Evolutionary conservation across 768 basidiomycete genomes (phyloP), one percentile per base, ranked within the genome.

Genomic region (Polyporus arcularius): DNA sequence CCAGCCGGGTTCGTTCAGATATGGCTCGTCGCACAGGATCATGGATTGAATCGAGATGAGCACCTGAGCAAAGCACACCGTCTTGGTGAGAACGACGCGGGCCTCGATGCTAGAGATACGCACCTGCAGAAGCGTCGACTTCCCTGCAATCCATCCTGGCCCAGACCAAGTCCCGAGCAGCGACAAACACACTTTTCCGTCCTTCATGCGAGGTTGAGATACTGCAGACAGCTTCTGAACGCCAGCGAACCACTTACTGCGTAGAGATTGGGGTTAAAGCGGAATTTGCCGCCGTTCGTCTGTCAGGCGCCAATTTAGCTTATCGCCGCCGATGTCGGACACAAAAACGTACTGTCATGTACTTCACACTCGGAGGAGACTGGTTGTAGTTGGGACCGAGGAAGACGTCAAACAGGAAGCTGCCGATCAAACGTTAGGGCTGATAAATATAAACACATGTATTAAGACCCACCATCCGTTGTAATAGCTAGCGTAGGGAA

Each of bases 41-140:
- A 98, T 94, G 15, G 92, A 94, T 77, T 97, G 96, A 35, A 98
- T 96, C 15, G 94, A 96, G 41, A 97, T 91, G 43, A 98, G 80
- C 40, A 96, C 87, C 82, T 85, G 38, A 21, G 38, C 8, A 28
- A 30, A 31, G 26, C 4, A 35, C 35, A 35, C 35, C 35, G 14
- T 49, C 28, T 48, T 3, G 2, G 46, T 15, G 6, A 48, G 4
- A 53, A 53, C 28, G 53, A 35, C 5, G 18, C 9, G 26, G 28
- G 41, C 11, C 9, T 16, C 12, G 18, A 30, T 10, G 21, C 18
- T n/a, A 16, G 8, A 1, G 14, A n/a, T 35, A 69, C 79, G 45
- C 50, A 85, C 92, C 78, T 96, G 95, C 4, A 96, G 80, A 51
- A 98, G 75, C 5, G 95, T 97, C 7, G 92, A 95, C 71, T 87